Evolutionary conservation across 768 basidiomycete genomes (phyloP).

Genomic region (Mycena capillaripes): DNA sequence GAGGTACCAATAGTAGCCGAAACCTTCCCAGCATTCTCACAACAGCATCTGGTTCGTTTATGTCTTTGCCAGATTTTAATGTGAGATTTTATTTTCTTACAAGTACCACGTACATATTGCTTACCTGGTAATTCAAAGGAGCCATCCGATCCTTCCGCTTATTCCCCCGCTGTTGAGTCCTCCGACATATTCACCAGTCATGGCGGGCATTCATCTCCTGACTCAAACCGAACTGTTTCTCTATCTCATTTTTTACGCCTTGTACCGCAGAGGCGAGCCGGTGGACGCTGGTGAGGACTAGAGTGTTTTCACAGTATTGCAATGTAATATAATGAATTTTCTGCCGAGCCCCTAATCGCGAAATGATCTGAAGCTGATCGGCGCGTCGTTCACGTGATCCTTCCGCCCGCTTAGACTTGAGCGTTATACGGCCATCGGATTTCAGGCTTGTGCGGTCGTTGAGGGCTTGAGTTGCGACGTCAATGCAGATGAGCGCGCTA

Average conservation of each 20-base stretch:
- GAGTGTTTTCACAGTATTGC: not conserved
- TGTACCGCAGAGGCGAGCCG: conserved; percentile 19
- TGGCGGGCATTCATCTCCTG: conserved; percentile 28
- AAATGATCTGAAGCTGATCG: not conserved
- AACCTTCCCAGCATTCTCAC: conserved; percentile 1
- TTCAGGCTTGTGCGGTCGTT: no score
- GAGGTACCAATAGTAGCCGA: not conserved
- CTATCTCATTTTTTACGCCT: conserved; percentile 26
- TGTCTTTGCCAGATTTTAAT: conserved; percentile 23
- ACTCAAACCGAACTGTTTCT: conserved; percentile 16
- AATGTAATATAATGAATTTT: not conserved
- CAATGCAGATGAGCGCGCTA: no score
- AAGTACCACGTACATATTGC: not conserved
- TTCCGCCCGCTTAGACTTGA: no score
- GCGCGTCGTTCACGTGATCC: conserved; percentile 6
- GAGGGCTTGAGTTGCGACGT: no score
- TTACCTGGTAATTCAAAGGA: conserved; percentile 23
- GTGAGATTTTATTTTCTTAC: conserved; percentile 11
- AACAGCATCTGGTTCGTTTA: not conserved
- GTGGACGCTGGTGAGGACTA: conserved; percentile 22
- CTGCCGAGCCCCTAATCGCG: conserved; percentile 24
- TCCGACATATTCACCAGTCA: conserved; percentile 38
- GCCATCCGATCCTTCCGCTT: conserved; percentile 23
- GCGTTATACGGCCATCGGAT: no score
- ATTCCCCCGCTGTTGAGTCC: conserved; percentile 43